Base-by-base conservation (phyloP, 345 rosid species). In the Eucalyptus melliodora region DNA sequence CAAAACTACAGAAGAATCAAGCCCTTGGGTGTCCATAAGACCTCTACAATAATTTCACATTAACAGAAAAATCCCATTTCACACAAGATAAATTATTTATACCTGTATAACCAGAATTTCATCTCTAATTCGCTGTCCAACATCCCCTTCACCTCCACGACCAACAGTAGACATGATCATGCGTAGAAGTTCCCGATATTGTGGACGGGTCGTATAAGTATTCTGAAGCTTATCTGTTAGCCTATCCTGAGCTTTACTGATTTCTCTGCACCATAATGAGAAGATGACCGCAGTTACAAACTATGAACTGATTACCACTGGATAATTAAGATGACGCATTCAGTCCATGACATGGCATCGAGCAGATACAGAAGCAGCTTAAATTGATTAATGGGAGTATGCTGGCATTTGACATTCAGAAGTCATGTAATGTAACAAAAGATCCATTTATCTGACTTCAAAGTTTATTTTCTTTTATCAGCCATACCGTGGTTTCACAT, bases 121-220 rank as follows among this genome's bases (percentile, higher is more conserved):
- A 92, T 98, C 99, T 50, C 99, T 95, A 92, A 98, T 98, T 90
- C 99, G 95, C 91, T 98, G 99, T 87, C 99, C 99, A n/a, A 97
- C 99, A 92, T 98, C 99, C 89, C 99, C 99, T 92, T 98, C 99
- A 89, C 99, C 99, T 65, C 99, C 99, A 89, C 99, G 95, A 87
- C 99, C 99, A 93, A 98, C 97, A 88, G 99, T 94, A 82, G 99
- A 95, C 98, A 98, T 65, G 92, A 98, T 95, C 97, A 98, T 95
- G 44, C 98, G 94, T 91, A 95, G 86, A 92, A 96, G 91, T 92
- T 98, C 99, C 87, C 96, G 93, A 90, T 95, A 91, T 92, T 95
- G 94, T 67, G 97, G 97, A 92, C 88, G 87, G 89, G 89, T 92
- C 88, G 88, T 88, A 90, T 95, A 98, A 65, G 93, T 90, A 87